Conservation (phyloP, 345 rosid species). For the Eucalyptus sp. region DNA sequence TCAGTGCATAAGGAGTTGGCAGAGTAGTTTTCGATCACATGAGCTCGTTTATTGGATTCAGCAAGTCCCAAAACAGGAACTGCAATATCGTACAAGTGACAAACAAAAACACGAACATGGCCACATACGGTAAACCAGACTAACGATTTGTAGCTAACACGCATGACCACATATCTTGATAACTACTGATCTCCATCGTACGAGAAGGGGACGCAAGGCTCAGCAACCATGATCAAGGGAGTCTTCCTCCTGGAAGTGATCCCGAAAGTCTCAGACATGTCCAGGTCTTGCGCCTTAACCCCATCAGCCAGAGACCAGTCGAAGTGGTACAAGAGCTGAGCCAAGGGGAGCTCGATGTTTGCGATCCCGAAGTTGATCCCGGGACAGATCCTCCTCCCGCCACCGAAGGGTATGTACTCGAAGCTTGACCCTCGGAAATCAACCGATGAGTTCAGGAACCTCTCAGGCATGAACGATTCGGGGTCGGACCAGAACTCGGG, state of each 20-base stretch:
- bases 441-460: neutral
- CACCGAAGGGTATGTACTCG: conserved; percentile 3
- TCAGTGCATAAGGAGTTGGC: neutral
- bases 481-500: neutral
- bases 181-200: neutral
- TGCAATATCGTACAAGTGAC: neutral
- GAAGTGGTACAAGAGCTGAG: conserved; percentile 2
- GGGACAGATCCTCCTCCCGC: conserved; percentile 4
- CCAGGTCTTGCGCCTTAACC: neutral
- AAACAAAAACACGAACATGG: neutral
- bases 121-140: neutral
- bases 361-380: neutral
- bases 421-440: neutral
- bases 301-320: conserved; percentile 3
- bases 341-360: neutral
- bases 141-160: neutral
- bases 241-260: neutral
- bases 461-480: neutral
- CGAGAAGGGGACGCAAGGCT: neutral
- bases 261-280: conserved; percentile 1
- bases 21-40: neutral
- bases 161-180: neutral
- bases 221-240: neutral
- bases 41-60: neutral
- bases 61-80: neutral